Evolutionary conservation across 2,329 filamentous ascomycete species (phyloP).

Genomic region (Byssochlamys sp.): DNA sequence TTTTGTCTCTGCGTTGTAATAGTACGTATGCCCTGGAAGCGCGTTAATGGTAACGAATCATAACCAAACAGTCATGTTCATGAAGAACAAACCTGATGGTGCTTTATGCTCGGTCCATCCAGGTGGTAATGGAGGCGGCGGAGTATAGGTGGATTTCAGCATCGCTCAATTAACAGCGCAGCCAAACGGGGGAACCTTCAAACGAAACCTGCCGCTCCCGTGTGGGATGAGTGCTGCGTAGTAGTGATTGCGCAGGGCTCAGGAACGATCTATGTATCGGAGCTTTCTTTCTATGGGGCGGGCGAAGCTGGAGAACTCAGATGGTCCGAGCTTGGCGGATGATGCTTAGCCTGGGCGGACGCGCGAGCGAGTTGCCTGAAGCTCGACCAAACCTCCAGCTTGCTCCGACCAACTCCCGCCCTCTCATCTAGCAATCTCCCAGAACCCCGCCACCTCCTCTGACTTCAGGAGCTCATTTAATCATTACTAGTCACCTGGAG

Average conservation of each 20-base stretch:
- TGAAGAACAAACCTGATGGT: conserved; percentile 51
- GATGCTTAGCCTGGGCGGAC: conserved; percentile 19
- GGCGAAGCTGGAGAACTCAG: conserved; percentile 16
- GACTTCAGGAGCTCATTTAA: conserved; percentile 1
- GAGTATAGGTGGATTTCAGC: conserved; percentile 69
- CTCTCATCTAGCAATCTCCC: conserved; percentile 5
- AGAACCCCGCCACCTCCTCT: neutral
- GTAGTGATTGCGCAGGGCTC: neutral
- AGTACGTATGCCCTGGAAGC: conserved; percentile 66
- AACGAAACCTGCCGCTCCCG: neutral
- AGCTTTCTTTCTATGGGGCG: conserved; percentile 4
- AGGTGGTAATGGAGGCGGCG: conserved; percentile 57
- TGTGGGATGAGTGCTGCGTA: neutral
- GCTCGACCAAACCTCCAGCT: conserved; percentile 19
- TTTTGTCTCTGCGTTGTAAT: conserved; percentile 72
- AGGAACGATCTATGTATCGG: conserved; percentile 3
- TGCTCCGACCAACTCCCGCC: conserved; percentile 10
- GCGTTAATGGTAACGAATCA: conserved; percentile 4
- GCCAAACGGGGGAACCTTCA: neutral
- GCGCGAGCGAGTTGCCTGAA: conserved; percentile 34
- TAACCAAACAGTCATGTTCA: conserved; percentile 1
- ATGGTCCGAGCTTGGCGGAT: conserved; percentile 32
- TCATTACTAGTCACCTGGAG: conserved; percentile 4
- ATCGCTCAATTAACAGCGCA: conserved; percentile 33
- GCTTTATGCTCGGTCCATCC: conserved; percentile 94